Percentiles rank a stretch among this genome's conserved stretches.
Conservation (phyloP, 2,329 filamentous ascomycete species). For the Trematosphaeria pertusa region DNA sequence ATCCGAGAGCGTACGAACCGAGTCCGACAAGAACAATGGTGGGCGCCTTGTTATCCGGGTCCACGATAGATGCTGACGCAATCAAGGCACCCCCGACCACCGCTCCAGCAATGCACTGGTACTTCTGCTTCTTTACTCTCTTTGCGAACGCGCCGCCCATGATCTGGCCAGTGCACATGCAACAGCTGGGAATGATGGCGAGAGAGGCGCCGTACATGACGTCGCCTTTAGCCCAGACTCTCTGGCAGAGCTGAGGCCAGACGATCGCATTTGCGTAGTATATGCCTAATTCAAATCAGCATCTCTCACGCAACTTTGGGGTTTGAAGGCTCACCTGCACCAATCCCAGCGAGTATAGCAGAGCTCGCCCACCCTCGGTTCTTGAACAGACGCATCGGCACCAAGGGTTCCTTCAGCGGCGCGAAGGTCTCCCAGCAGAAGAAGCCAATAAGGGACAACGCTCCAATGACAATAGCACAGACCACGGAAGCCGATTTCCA, state of each 20-base stretch:
- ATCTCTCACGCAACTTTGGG: no score
- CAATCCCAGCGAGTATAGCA: background rate
- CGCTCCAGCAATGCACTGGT: background rate
- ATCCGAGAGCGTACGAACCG: background rate
- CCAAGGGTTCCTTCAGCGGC: slow-evolving; percentile 19
- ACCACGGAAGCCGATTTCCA: slow-evolving; percentile 52
- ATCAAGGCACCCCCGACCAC: background rate
- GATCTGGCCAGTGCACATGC: no score
- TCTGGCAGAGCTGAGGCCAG: background rate
- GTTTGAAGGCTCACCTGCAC: no score
- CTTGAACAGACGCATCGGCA: background rate
- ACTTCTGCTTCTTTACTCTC: background rate
- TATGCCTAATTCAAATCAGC: no score
- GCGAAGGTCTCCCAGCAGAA: slow-evolving; percentile 41
- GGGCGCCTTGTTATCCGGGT: background rate
- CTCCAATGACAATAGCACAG: slow-evolving; percentile 47
- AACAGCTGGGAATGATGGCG: background rate
- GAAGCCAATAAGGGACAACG: slow-evolving; percentile 41
- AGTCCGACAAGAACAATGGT: background rate
- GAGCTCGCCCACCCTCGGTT: background rate
- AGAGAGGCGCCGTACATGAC: background rate
- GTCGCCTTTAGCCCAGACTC: background rate
- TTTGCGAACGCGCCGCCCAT: background rate
- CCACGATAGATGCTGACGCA: background rate
- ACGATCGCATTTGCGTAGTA: no score